Evolutionary conservation across 768 basidiomycete species (phyloP).

Genomic region (Pholiota microspora): DNA sequence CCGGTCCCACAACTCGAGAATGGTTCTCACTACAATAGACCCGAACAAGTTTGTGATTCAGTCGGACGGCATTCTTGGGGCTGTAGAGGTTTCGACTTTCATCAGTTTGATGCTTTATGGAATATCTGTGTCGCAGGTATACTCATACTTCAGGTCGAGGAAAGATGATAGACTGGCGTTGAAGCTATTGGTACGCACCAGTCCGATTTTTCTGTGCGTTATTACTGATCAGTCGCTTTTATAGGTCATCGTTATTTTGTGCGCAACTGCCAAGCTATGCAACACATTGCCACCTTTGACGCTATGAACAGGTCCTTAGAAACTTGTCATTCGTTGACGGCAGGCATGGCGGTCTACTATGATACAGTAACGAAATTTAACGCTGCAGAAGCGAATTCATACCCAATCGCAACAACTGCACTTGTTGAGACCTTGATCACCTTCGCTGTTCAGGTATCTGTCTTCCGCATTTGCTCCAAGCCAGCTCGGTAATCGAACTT

Average conservation of each 20-base stretch:
- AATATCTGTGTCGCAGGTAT: constrained; percentile 5
- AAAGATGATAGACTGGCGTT: constrained; percentile 1
- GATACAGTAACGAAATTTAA: constrained; percentile 15
- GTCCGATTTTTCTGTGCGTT: neutral
- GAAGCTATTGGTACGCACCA: constrained; percentile 7
- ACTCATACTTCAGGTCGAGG: constrained; percentile 7
- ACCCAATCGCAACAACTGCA: constrained; percentile 12
- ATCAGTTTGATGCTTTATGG: constrained; percentile 5
- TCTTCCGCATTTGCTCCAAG: neutral
- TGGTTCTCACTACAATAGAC: constrained; percentile 5
- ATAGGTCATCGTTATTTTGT: neutral
- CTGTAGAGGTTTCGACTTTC: neutral
- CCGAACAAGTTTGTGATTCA: neutral
- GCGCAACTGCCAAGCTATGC: neutral
- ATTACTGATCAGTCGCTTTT: neutral
- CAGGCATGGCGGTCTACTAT: constrained; percentile 13
- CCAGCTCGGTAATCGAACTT: neutral
- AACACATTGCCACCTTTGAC: neutral
- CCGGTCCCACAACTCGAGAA: neutral
- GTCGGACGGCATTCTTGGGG: constrained; percentile 1
- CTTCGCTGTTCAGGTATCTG: constrained; percentile 12
- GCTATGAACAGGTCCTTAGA: constrained; percentile 10
- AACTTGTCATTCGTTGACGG: constrained; percentile 14
- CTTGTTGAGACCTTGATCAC: constrained; percentile 14
- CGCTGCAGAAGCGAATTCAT: constrained; percentile 13